Percentiles rank a stretch among this genome's conserved stretches.
Evolutionary conservation across 495 filamentous ascomycete species (phyloP).

Genomic region (Xylaria longipes): DNA sequence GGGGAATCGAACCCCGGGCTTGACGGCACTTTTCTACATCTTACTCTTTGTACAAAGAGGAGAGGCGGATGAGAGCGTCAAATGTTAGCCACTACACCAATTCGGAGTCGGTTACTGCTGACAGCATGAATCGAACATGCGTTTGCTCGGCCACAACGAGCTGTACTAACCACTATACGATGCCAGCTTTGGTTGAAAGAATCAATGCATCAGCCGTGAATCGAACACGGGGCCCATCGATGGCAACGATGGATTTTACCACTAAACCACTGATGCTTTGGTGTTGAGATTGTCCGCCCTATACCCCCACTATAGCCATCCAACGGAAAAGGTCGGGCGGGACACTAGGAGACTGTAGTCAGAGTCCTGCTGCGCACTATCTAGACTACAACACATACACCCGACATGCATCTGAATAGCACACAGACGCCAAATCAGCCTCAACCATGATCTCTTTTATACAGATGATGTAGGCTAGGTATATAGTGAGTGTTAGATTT

Average conservation of each 20-base stretch:
- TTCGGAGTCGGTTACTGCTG: slow-evolving; percentile 33
- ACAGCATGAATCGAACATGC: slow-evolving; percentile 16
- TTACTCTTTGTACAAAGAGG: too few species aligned
- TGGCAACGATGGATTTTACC: slow-evolving; percentile 62
- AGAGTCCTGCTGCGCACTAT: too few species aligned
- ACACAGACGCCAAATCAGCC: not conserved
- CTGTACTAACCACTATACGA: slow-evolving; percentile 18
- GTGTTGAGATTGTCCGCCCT: not conserved
- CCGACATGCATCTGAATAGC: too few species aligned
- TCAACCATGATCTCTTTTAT: not conserved
- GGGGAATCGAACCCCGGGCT: slow-evolving; percentile 49
- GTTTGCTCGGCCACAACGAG: slow-evolving; percentile 16
- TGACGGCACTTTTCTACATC: slow-evolving; percentile 31
- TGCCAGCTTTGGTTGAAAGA: not conserved
- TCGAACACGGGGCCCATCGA: slow-evolving; percentile 61
- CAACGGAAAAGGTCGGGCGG: not conserved
- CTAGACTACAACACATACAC: too few species aligned
- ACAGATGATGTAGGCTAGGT: not conserved
- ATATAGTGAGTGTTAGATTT: not conserved
- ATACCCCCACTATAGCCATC: not conserved
- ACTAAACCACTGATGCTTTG: slow-evolving; percentile 56
- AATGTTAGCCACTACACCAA: slow-evolving; percentile 46
- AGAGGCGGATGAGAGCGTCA: slow-evolving; percentile 37
- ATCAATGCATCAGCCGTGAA: slow-evolving; percentile 52
- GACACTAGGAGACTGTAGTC: too few species aligned